Percentiles rank a stretch among this genome's conserved stretches.
phyloP scores from a whole-genome alignment of 129 eudicot species.

The Chrysanthemum makinoi region DNA sequence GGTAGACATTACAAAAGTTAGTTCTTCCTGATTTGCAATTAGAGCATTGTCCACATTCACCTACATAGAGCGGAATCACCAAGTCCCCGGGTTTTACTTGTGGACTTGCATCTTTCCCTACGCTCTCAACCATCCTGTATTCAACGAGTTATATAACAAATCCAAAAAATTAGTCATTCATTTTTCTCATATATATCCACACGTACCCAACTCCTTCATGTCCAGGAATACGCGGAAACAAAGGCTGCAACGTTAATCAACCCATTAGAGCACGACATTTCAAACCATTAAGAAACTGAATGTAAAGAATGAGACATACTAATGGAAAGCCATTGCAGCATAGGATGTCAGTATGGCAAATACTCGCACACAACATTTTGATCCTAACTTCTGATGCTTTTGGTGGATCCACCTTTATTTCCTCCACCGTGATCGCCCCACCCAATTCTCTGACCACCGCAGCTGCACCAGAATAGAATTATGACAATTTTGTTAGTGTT shows the following conservation, averaged over 20 bases:
- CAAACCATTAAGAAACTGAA: neutral
- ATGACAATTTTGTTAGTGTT: neutral
- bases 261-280: neutral
- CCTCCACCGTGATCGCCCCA: constrained; percentile 39
- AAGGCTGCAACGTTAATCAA: too few species aligned
- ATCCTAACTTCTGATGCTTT: constrained; percentile 50
- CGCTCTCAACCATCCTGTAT: constrained; percentile 49
- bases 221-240: too few species aligned
- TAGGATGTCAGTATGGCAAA: constrained; percentile 60
- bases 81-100: constrained; percentile 41
- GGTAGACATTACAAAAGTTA: constrained; percentile 42
- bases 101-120: constrained; percentile 37
- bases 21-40: constrained; percentile 47
- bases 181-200: neutral
- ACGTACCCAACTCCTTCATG: neutral
- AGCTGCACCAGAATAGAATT: constrained; percentile 36
- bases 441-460: constrained; percentile 48
- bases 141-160: neutral
- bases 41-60: constrained; percentile 55
- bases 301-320: constrained; percentile 23
- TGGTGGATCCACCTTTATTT: constrained; percentile 54
- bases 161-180: neutral
- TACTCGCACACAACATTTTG: constrained; percentile 60
- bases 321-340: constrained; percentile 42
- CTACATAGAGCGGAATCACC: constrained; percentile 55